phyloP scores from a whole-genome alignment of 495 filamentous ascomycete species.

The Clavariopsis aquatica region DNA sequence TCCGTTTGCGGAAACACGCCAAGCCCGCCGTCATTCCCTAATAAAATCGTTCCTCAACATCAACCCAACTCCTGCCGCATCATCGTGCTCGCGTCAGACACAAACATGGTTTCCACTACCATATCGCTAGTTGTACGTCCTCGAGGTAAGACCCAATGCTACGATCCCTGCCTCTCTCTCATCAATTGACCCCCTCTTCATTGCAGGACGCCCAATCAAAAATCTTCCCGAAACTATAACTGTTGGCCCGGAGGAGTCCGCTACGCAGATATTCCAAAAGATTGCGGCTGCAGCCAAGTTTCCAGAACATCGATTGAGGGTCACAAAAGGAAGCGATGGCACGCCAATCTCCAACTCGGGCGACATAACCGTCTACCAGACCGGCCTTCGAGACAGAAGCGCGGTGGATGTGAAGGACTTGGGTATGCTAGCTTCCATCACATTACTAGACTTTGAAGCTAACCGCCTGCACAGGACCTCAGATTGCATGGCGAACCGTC shows the following conservation, averaged over 20 bases:
- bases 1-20: background rate
- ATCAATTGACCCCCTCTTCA: background rate
- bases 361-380: slow-evolving; percentile 61
- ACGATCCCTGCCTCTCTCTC: too few relatives aligned
- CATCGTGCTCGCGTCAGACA: background rate
- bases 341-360: slow-evolving; percentile 68
- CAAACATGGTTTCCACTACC: slow-evolving; percentile 26
- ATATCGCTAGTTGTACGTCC: slow-evolving; percentile 33
- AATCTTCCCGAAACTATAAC: slow-evolving; percentile 42
- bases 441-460: background rate
- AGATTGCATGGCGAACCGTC: slow-evolving; percentile 91
- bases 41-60: background rate
- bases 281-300: slow-evolving; percentile 57
- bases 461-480: slow-evolving; percentile 62
- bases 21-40: background rate
- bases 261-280: slow-evolving; percentile 54
- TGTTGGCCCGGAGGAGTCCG: slow-evolving; percentile 36
- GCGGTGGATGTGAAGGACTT: slow-evolving; percentile 90
- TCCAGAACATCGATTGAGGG: slow-evolving; percentile 63
- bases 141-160: slow-evolving; percentile 42
- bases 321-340: slow-evolving; percentile 72
- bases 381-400: slow-evolving; percentile 66
- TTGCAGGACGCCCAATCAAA: slow-evolving; percentile 46
- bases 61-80: background rate
- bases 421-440: slow-evolving; percentile 55